Percentiles rank a stretch among this genome's conserved stretches.
Conservation (phyloP, 2,329 filamentous ascomycete species). For the Pezicula rhizophila region DNA sequence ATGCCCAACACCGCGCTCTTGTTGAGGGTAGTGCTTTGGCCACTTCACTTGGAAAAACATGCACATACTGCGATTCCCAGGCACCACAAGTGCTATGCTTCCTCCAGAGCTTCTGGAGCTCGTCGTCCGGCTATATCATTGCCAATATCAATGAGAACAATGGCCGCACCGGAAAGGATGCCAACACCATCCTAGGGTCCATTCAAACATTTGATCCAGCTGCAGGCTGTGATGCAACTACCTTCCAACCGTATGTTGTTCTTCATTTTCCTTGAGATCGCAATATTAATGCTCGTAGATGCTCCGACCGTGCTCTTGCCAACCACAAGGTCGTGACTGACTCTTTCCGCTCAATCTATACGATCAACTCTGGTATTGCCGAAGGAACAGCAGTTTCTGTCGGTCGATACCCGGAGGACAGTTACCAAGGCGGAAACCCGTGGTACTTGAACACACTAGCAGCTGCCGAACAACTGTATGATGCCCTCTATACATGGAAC, state of each 20-base stretch:
- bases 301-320: conserved; percentile 49
- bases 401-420: conserved; percentile 66
- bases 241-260: conserved; percentile 62
- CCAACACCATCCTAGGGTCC: conserved; percentile 61
- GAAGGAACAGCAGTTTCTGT: conserved; percentile 54
- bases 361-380: conserved; percentile 60
- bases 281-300: conserved; percentile 14
- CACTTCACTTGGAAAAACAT: conserved; percentile 52
- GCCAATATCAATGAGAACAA: conserved; percentile 63
- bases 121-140: conserved; percentile 51
- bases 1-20: conserved; percentile 62
- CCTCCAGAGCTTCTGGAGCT: conserved; percentile 66
- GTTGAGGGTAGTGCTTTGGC: conserved; percentile 64
- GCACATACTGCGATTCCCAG: conserved; percentile 53
- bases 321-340: conserved; percentile 74
- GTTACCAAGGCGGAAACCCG: conserved; percentile 73
- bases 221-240: conserved; percentile 60
- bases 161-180: conserved; percentile 63
- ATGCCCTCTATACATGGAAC: conserved; percentile 68
- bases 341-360: conserved; percentile 66
- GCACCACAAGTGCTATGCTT: conserved; percentile 70
- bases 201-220: conserved; percentile 66
- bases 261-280: not conserved
- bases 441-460: conserved; percentile 76
- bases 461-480: conserved; percentile 75